These are phyloP conservation scores for Parmales sp. DNA, from an alignment of 108 stramenopile genomes.

Conservation along the genomic window DNA sequence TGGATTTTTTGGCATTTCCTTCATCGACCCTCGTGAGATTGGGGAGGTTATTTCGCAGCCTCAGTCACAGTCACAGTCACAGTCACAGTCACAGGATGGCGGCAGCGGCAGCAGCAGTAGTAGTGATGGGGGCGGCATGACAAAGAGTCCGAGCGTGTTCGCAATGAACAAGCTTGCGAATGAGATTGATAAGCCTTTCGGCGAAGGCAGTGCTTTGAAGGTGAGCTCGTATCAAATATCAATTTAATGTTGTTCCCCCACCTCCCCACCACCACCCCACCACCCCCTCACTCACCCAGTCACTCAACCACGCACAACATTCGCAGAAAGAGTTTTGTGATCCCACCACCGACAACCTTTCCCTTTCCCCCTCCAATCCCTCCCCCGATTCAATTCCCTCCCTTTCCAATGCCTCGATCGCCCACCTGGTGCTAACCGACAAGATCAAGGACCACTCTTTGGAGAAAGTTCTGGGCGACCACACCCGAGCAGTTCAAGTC, in stretches of 20 bases:
- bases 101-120: slow-evolving; percentile 24
- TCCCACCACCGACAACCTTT: not conserved
- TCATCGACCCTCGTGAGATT: slow-evolving; percentile 54
- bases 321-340: not conserved
- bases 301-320: not conserved
- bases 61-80: not conserved
- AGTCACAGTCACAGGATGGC: slow-evolving; percentile 12
- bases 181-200: too few relatives aligned
- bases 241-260: not conserved
- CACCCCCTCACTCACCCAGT: not conserved
- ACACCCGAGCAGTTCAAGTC: slow-evolving; percentile 78
- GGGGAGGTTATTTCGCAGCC: slow-evolving; percentile 13
- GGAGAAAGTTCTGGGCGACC: slow-evolving; percentile 76
- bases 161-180: too few relatives aligned
- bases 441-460: slow-evolving; percentile 89
- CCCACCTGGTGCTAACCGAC: slow-evolving; percentile 56
- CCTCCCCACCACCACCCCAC: not conserved
- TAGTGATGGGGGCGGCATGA: not conserved
- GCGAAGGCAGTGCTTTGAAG: too few relatives aligned
- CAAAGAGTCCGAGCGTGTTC: not conserved
- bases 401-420: slow-evolving; percentile 48
- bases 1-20: slow-evolving; percentile 90
- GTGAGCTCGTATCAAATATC: not conserved
- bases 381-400: not conserved
- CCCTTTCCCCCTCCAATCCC: not conserved